Percentiles rank a stretch among this genome's conserved stretches.
Evolutionary conservation across 2,329 filamentous ascomycete genomes (phyloP).

Genomic region (Colletotrichum paranaense): DNA sequence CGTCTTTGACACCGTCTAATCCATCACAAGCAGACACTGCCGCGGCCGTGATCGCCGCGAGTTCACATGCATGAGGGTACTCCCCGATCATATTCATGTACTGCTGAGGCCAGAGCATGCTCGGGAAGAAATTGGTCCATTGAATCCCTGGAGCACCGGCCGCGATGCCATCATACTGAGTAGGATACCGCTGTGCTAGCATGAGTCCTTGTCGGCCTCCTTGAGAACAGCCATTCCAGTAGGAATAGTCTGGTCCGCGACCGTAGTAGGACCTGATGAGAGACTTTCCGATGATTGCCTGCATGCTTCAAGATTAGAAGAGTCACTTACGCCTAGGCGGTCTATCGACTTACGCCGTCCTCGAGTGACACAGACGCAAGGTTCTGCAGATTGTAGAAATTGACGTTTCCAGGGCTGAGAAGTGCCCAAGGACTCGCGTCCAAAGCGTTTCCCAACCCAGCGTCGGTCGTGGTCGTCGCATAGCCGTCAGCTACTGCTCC

Average conservation of each 20-base stretch:
- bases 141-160: slow-evolving; percentile 57
- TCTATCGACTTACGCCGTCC: slow-evolving; percentile 39
- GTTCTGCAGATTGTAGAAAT: slow-evolving; percentile 45
- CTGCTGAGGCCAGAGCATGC: slow-evolving; percentile 30
- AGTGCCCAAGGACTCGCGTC: slow-evolving; percentile 26
- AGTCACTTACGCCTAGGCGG: fast-evolving
- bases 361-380: slow-evolving; percentile 49
- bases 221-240: slow-evolving; percentile 64
- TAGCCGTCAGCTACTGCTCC: slow-evolving; percentile 37
- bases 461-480: slow-evolving; percentile 38
- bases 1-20: slow-evolving; percentile 59
- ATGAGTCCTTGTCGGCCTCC: slow-evolving; percentile 67
- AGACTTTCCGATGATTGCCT: slow-evolving; percentile 58
- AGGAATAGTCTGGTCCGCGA: slow-evolving; percentile 54
- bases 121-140: slow-evolving; percentile 20
- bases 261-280: slow-evolving; percentile 61
- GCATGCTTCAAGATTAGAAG: too few species aligned
- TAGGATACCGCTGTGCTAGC: slow-evolving; percentile 61
- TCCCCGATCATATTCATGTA: slow-evolving; percentile 16
- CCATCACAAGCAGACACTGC: slow-evolving; percentile 58
- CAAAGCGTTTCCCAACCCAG: slow-evolving; percentile 26
- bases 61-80: slow-evolving; percentile 16
- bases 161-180: slow-evolving; percentile 65
- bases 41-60: slow-evolving; percentile 50
- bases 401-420: slow-evolving; percentile 33